Evolutionary conservation across 139 green algal genomes (phyloP), one percentile per base, ranked within the genome.

Genomic region (Coelastrella sp.): DNA sequence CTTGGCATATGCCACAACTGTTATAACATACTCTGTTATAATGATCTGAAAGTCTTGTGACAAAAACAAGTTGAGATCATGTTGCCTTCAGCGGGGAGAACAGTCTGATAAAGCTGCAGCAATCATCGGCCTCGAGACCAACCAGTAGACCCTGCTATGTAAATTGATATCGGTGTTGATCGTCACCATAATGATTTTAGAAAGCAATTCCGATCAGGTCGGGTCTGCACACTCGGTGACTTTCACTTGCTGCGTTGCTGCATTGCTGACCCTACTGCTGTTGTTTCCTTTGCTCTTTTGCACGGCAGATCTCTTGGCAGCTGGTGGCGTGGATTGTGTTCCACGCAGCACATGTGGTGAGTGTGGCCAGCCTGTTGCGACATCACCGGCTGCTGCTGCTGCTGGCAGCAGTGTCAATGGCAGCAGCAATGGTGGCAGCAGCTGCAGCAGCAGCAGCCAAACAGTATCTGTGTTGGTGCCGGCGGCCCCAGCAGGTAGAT

Each of bases 321-420:
- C 78, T 53, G 78, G 78, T 7, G 78, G 78, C 2, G 78, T 84
- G 25, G 60, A 84, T 11, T 84, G 78, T 37, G 40, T 37, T n/a
- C 78, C 78, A 7, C 60, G 78, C n/a, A 84, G 78, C 78, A 64
- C 38, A 15, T 84, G 78, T 32, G 78, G 78, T 6, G 78, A 64
- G 34, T 84, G 78, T 63, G 78, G 78, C 0, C 38, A 32, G 30
- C 78, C 62, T 4, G 27, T 84, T 13, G 37, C 78, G 5, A 60
- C 57, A 19, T 3, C 38, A 32, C 13, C 76, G 30, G 11, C 76
- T 62, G 76, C 76, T 45, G 53, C 57, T 40, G 25, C 37, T 37
- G 51, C 50, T 51, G 50, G 5, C 15, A 1, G 35, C 6, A 4
- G 7, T 6, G 9, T 7, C 13, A 34, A 7, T 27, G 5, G 17